Evolutionary conservation across 257 asterid species (phyloP).

Genomic region (Rauvolfia tetraphylla): DNA sequence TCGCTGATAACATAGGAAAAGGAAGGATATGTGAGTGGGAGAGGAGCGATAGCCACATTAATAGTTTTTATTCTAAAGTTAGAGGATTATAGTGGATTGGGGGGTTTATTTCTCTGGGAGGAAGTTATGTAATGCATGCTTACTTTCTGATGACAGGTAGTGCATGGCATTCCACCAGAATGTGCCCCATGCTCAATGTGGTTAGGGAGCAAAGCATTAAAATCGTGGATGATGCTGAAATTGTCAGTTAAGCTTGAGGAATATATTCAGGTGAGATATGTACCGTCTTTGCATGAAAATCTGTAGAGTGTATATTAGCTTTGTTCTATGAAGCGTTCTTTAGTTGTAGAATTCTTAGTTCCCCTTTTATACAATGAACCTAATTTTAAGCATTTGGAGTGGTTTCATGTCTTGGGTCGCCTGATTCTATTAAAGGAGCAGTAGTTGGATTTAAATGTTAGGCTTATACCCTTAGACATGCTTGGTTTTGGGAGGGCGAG

Average conservation of each 20-base stretch:
- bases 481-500: background rate
- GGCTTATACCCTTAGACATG: background rate
- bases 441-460: background rate
- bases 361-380: background rate
- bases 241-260: conserved; percentile 50
- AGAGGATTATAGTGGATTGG: conserved; percentile 23
- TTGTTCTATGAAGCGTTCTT: conserved; percentile 5
- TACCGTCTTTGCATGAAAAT: conserved; percentile 22
- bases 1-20: background rate
- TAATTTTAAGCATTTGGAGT: background rate
- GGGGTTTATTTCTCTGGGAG: conserved; percentile 12
- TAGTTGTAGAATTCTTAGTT: too few species aligned
- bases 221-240: conserved; percentile 56
- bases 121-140: conserved; percentile 42
- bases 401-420: background rate
- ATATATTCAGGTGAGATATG: conserved; percentile 60
- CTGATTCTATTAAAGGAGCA: background rate
- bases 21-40: background rate
- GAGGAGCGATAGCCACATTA: background rate
- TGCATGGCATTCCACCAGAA: conserved; percentile 70
- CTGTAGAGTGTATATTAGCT: conserved; percentile 23
- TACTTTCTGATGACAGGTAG: conserved; percentile 73
- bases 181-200: conserved; percentile 64
- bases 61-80: conserved; percentile 17
- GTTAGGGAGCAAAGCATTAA: conserved; percentile 47